A percentile compares a stretch with the other conserved stretches of the same genome.
phyloP scores from a whole-genome alignment of 352 stramenopile species.

The Phytophthora colocasiae region DNA sequence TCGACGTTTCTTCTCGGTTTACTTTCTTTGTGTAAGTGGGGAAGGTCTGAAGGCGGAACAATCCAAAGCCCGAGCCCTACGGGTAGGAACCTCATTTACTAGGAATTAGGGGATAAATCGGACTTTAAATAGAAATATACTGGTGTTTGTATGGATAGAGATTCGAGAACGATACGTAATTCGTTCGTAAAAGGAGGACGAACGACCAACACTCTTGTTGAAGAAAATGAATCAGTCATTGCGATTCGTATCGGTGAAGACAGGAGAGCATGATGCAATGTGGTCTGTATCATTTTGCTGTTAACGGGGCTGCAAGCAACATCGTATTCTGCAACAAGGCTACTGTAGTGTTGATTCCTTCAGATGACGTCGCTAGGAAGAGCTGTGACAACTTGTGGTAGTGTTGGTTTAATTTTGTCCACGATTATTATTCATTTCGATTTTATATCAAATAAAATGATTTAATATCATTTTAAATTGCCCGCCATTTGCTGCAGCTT shows the following conservation, averaged over 20 bases:
- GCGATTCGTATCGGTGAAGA: too few relatives aligned
- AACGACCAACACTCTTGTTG: slow-evolving; percentile 44
- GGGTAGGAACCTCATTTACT: slow-evolving; percentile 6
- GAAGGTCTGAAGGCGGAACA: slow-evolving; percentile 38
- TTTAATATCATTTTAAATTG: too few relatives aligned
- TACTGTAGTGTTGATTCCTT: background rate
- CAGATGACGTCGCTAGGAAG: slow-evolving; percentile 3
- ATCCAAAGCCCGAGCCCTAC: slow-evolving; percentile 25
- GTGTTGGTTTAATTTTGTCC: too few relatives aligned
- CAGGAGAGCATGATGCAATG: too few relatives aligned
- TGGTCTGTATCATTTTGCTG: too few relatives aligned
- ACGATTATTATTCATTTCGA: too few relatives aligned
- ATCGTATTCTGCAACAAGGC: background rate
- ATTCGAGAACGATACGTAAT: slow-evolving; percentile 34
- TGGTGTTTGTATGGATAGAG: slow-evolving; percentile 13
- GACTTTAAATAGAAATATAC: background rate
- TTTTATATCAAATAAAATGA: too few relatives aligned
- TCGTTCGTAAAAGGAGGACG: slow-evolving; percentile 26
- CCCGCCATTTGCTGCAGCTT: too few relatives aligned
- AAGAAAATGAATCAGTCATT: slow-evolving; percentile 39
- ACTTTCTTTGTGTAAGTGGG: slow-evolving; percentile 44
- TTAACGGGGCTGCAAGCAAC: background rate
- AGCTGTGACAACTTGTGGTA: too few relatives aligned
- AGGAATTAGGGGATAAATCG: slow-evolving; percentile 11
- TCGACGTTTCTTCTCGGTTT: slow-evolving; percentile 49